These are phyloP conservation scores for Inonotus obliquus DNA, from an alignment of 1,284 basidiomycete species.

Conservation along the genomic window DNA sequence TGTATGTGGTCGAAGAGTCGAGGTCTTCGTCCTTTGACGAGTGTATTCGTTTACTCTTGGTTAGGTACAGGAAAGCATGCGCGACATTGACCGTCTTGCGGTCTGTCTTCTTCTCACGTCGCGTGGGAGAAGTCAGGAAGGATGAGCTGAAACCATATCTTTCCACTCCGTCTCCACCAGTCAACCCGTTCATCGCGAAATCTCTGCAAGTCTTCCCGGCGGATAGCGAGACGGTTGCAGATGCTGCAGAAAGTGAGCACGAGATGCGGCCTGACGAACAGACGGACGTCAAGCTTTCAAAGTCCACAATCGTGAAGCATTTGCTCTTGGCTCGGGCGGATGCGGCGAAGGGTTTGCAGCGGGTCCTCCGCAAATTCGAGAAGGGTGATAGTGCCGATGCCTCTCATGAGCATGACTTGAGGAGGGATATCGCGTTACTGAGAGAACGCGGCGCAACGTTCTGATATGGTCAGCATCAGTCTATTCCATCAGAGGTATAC, in stretches of 20 bases:
- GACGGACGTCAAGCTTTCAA: neutral
- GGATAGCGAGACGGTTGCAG: neutral
- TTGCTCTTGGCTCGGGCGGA: constrained; percentile 1
- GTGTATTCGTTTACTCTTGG: no score
- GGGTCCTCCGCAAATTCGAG: neutral
- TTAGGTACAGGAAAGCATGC: no score
- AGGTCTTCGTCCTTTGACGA: no score
- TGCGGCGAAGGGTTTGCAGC: neutral
- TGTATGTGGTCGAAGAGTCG: neutral
- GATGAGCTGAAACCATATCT: constrained; percentile 7
- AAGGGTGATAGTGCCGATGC: neutral
- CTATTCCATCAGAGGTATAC: no score
- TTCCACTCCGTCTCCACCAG: neutral
- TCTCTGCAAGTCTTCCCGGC: neutral
- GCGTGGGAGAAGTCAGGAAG: neutral
- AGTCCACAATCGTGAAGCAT: neutral
- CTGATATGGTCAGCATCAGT: no score
- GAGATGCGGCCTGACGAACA: neutral
- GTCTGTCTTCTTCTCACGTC: neutral
- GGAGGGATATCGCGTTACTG: neutral
- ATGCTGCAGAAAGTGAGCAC: neutral
- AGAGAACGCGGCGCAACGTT: neutral
- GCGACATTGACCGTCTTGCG: constrained; percentile 6
- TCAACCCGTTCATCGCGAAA: constrained; percentile 12
- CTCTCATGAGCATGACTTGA: neutral